Conservation (phyloP, 345 rosid genomes). For the Populus euphratica region DNA sequence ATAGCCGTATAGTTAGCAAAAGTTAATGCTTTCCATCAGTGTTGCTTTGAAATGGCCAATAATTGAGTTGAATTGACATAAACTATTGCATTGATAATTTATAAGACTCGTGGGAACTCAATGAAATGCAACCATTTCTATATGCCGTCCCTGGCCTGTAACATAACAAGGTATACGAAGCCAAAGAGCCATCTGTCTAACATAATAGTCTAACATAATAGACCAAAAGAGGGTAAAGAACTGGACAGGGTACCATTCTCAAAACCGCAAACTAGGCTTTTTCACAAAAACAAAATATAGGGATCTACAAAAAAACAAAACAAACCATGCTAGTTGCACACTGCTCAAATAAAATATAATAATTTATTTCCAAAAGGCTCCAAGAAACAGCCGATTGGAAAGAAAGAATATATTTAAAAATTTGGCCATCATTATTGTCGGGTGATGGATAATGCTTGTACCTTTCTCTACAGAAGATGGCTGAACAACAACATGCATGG, state of each 20-base stretch:
- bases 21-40: background rate
- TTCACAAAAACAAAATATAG: too few relatives aligned
- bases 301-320: background rate
- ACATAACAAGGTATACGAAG: background rate
- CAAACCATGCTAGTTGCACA: background rate
- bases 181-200: too few relatives aligned
- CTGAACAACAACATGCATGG: slow-evolving; percentile 96
- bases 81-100: background rate
- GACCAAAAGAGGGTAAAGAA: background rate
- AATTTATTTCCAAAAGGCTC: background rate
- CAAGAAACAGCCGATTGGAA: slow-evolving; percentile 2
- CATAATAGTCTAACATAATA: slow-evolving; percentile 3
- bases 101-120: background rate
- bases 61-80: slow-evolving; percentile 2
- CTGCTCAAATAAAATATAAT: background rate
- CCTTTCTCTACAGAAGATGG: slow-evolving; percentile 74
- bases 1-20: slow-evolving; percentile 10
- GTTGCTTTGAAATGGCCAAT: background rate
- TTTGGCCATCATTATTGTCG: background rate
- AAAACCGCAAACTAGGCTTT: background rate
- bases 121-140: background rate
- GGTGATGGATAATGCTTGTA: slow-evolving; percentile 12
- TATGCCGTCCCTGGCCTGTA: background rate
- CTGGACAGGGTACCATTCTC: background rate
- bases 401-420: background rate